These are phyloP conservation scores for Clarireedia monteithiana DNA, from an alignment of 2,329 filamentous ascomycete species.

Conservation along the genomic window DNA sequence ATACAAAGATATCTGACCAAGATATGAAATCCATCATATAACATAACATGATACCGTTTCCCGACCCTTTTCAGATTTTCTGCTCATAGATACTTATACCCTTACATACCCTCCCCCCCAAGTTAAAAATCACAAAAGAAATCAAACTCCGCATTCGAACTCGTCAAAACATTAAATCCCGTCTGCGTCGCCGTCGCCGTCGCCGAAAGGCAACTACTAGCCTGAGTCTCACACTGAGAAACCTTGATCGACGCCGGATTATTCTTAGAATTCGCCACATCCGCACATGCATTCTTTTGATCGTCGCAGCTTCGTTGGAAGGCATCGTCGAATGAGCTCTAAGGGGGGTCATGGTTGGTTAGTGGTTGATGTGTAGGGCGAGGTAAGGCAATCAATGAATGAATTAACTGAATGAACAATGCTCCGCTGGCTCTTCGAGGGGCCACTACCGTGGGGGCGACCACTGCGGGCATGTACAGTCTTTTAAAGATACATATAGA, in stretches of 20 bases:
- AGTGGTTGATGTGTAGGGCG: neutral
- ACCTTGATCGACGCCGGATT: neutral
- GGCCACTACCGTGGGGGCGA: too few species aligned
- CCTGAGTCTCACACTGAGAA: neutral
- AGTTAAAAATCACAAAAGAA: constrained; percentile 6
- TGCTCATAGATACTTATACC: neutral
- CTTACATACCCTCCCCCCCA: neutral
- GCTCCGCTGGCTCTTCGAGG: too few species aligned
- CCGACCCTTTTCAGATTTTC: too few species aligned
- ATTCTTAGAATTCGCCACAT: neutral
- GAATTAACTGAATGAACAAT: too few species aligned
- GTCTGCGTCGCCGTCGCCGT: neutral
- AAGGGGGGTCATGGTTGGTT: neutral
- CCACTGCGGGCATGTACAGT: too few species aligned
- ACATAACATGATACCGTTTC: too few species aligned
- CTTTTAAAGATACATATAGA: too few species aligned
- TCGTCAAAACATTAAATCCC: constrained; percentile 1
- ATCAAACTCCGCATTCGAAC: constrained; percentile 8
- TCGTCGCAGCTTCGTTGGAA: neutral
- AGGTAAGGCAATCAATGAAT: neutral
- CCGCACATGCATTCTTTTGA: neutral
- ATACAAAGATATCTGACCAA: too few species aligned
- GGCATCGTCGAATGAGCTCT: neutral
- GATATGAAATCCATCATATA: too few species aligned
- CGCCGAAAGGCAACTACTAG: neutral